These are phyloP conservation scores for Mrakia frigida DNA, from an alignment of 768 basidiomycete genomes.

Conservation along the genomic window DNA sequence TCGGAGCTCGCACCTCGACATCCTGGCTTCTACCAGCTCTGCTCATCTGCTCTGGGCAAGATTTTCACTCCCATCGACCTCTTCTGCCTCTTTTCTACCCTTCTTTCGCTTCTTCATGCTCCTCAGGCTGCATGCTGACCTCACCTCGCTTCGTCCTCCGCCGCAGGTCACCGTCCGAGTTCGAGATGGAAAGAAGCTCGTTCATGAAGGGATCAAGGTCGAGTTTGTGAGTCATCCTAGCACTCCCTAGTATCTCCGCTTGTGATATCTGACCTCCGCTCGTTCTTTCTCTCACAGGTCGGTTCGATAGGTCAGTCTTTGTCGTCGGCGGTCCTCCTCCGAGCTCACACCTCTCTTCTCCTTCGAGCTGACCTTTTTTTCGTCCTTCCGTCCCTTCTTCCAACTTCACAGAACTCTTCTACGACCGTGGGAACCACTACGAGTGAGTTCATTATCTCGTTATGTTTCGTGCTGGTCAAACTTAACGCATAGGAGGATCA, in stretches of 20 bases:
- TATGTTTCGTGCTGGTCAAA: no score
- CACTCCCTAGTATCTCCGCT: no score
- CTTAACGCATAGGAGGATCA: neutral
- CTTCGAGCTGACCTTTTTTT: neutral
- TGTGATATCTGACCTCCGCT: neutral
- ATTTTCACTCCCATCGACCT: neutral
- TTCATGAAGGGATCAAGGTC: conserved; percentile 95
- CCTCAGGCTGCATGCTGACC: neutral
- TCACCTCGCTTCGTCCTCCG: neutral
- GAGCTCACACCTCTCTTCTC: conserved; percentile 12
- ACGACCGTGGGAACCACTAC: conserved; percentile 95
- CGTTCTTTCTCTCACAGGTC: conserved; percentile 7
- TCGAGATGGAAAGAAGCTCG: conserved; percentile 87
- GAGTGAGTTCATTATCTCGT: conserved; percentile 48
- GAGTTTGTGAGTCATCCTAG: conserved; percentile 77
- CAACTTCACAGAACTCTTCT: conserved; percentile 54
- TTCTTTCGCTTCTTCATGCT: neutral
- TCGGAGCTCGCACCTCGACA: neutral
- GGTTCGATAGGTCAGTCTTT: conserved; percentile 28
- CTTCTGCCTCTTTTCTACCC: neutral
- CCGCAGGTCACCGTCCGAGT: conserved; percentile 74
- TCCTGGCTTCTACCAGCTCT: neutral
- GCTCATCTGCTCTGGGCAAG: neutral
- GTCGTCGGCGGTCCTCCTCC: no score
- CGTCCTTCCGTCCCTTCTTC: neutral